Evolutionary conservation across 106 monocot species (phyloP), one percentile per base, ranked within the genome.

Genomic region (Dioscorea dumetorum): DNA sequence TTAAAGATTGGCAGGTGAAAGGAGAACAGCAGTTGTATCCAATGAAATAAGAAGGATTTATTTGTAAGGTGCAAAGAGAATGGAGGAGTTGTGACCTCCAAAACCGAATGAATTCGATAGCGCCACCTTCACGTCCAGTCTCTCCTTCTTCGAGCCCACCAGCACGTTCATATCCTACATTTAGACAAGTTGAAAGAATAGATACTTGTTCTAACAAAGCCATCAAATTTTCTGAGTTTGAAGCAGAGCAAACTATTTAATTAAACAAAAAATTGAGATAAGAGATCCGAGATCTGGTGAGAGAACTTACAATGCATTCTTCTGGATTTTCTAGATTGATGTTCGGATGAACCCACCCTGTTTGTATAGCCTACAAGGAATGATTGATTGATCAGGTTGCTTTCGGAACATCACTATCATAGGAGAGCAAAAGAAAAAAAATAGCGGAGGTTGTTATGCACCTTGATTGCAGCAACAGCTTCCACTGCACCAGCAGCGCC

Each of bases 401-500:
- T 6, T 41, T 41, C 6, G 6, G 10, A 41, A 6, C 41, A 41
- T 41, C 41, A 41, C 41, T 3, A 10, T 8, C 3, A 3, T 8
- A 41, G 41, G 41, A 41, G 0, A 41, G 2, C 3, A 28, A 51
- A 51, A 51, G 51, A 54, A 54, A 54, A 15, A 5, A 54, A 54
- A n/a, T n/a, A 54, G 13, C 8, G 19, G 0, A 54, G 54, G 5
- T 12, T 18, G 54, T 54, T 41, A 41, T 41, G 0, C 76, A 88
- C 95, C 80, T 91, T 88, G 58, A 97, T 74, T 12, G 82, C 68
- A 49, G 97, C 97, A 78, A 97, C 80, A 67, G 97, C 91, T 83
- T 97, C 97, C 56, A 97, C 87, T 61, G 83, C 92, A 78, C 97
- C 97, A 77, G 97, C 61, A 72, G 97, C 97, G 50, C 97, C 97